Conservation (phyloP, 2,329 filamentous ascomycete genomes). For the Oidium heveae region DNA sequence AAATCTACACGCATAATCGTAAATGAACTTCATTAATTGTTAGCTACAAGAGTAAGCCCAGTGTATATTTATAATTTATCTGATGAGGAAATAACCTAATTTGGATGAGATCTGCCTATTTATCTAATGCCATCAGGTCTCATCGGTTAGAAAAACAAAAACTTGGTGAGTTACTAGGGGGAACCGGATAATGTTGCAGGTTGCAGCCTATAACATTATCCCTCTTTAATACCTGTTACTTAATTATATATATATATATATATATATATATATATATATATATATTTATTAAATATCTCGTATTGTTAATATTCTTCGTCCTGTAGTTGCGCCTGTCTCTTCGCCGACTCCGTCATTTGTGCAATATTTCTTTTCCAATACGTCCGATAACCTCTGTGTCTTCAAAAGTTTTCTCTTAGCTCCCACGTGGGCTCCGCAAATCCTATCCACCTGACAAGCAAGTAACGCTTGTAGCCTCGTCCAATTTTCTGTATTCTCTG, state of each 20-base stretch:
- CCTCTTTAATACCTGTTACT: neutral
- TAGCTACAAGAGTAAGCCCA: too few relatives aligned
- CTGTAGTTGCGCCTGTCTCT: neutral
- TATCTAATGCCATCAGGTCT: too few relatives aligned
- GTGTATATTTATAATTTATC: too few relatives aligned
- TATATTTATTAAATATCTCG: neutral
- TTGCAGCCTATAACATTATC: neutral
- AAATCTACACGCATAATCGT: too few relatives aligned
- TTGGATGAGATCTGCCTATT: too few relatives aligned
- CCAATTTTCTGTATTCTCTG: neutral
- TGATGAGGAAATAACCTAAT: too few relatives aligned
- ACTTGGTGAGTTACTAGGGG: too few relatives aligned
- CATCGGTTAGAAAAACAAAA: too few relatives aligned
- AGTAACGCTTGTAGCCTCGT: neutral
- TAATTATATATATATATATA: too few relatives aligned
- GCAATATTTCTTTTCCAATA: neutral
- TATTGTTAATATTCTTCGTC: neutral
- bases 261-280: too few relatives aligned
- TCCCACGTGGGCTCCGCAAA: neutral
- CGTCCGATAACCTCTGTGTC: neutral
- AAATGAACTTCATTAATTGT: too few relatives aligned
- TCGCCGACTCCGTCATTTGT: neutral
- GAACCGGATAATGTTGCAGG: too few relatives aligned
- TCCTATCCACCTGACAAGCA: neutral
- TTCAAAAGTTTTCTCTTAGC: neutral